Percentiles rank a stretch among this genome's conserved stretches.
These are phyloP conservation scores for Lophiotrema nucula DNA, from an alignment of 495 filamentous ascomycete genomes.

Conservation along the genomic window DNA sequence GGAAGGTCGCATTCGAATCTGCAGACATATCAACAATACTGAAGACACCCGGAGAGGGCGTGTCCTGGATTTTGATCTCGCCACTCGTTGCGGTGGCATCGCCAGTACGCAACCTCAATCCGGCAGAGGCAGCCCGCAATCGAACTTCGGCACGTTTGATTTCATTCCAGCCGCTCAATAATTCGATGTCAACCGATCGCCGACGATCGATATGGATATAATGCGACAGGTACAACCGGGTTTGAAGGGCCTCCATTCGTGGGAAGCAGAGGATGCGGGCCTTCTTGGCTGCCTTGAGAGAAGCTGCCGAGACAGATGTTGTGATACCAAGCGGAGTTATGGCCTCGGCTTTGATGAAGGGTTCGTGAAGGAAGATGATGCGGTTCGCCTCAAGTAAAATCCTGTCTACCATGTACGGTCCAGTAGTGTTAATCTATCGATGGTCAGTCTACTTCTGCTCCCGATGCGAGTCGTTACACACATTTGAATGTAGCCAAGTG, in stretches of 20 bases:
- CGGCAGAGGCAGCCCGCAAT: constrained; percentile 79
- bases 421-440: constrained; percentile 61
- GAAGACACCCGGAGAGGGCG: constrained; percentile 66
- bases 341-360: constrained; percentile 36
- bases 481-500: constrained; percentile 52
- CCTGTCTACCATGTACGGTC: constrained; percentile 72
- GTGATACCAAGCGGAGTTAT: constrained; percentile 33
- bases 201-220: constrained; percentile 73
- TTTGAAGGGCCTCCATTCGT: constrained; percentile 49
- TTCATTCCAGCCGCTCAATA: constrained; percentile 75
- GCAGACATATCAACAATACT: constrained; percentile 55
- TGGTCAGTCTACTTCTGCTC: not conserved
- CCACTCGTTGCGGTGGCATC: constrained; percentile 56
- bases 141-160: constrained; percentile 67
- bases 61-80: constrained; percentile 56
- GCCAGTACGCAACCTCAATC: constrained; percentile 75
- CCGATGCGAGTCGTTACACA: constrained; percentile 34
- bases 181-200: constrained; percentile 69
- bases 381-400: constrained; percentile 67
- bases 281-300: constrained; percentile 46
- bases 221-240: constrained; percentile 51
- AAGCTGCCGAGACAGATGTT: constrained; percentile 42
- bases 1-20: constrained; percentile 54
- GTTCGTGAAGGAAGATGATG: constrained; percentile 65
- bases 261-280: constrained; percentile 53